Base-by-base conservation (phyloP, 306 rosid species). In the Gastrolobium bilobum region DNA sequence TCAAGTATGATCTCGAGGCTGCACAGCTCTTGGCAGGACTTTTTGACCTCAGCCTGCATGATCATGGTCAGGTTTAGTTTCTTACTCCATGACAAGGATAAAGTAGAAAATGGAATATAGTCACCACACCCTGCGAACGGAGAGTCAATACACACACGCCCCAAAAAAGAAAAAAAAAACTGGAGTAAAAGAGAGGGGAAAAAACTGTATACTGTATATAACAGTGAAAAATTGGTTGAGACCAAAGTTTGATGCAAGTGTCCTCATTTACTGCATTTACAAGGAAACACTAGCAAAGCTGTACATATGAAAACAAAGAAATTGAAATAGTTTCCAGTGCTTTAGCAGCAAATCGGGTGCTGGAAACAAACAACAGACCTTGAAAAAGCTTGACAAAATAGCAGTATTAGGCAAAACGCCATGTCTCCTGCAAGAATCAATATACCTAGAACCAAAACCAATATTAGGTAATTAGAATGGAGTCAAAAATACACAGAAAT, bases 21-120 rank as follows among this genome's bases (percentile, higher is more conserved):
- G 78, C 94, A 83, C 38, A 40, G 71, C 81, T 89, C 94, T 60
- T 76, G 71, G 67, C 75, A 7, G 67, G 87, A 77, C 77, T 79
- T 87, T 80, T 78, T 91, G 0, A 81, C 75, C 82, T 86, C 88
- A 5, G 96, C 91, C 97, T 93, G 91, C 81, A 76, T 3, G 37
- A 81, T 43, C 63, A 51, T 50, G 29, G 20, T 52, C 61, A 15
- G 43, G 40, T 71, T 80, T 79, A 77, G 87, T 54, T 75, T 66
- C 80, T 64, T 65, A 65, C 39, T 39, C 72, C 50, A 10, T 39
- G n/a, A 70, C 69, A 63, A 82, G 15, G 48, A 69, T 68, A 57
- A 60, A 54, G 30, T 7, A 61, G 50, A 53, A 67, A 78, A 79
- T 8, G 14, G 10, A 53, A 74, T 73, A 48, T 63, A 58, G 57